A percentile compares a stretch with the other conserved stretches of the same genome.
Conservation (phyloP, 2,329 filamentous ascomycete genomes). For the Dactylellina leptospora region DNA sequence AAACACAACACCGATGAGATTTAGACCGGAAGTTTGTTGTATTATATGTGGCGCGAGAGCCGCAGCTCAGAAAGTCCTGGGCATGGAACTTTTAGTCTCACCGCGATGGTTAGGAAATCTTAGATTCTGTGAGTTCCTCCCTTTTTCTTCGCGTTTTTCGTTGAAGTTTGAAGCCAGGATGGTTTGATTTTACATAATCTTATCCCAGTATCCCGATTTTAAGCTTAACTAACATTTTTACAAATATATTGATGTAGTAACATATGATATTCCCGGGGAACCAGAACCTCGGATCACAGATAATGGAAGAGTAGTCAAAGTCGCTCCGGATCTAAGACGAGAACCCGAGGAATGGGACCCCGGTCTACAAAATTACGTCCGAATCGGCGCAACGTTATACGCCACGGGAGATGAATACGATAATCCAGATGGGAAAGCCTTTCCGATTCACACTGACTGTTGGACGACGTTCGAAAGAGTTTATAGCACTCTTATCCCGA, state of each 20-base stretch:
- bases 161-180: background rate
- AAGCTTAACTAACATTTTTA: too few relatives aligned
- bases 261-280: background rate
- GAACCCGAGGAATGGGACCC: conserved; percentile 7
- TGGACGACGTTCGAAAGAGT: too few relatives aligned
- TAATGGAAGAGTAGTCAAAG: background rate
- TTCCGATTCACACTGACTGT: conserved; percentile 6
- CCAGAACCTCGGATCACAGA: background rate
- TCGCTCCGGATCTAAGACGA: background rate
- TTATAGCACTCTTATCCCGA: too few relatives aligned
- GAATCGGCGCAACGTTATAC: conserved; percentile 12
- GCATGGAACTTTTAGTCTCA: too few relatives aligned
- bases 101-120: too few relatives aligned
- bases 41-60: too few relatives aligned
- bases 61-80: too few relatives aligned
- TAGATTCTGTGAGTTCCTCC: too few relatives aligned
- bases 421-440: conserved; percentile 21
- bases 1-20: too few relatives aligned
- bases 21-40: too few relatives aligned
- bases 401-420: background rate
- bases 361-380: background rate
- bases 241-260: conserved; percentile 1
- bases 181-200: background rate
- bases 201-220: too few relatives aligned
- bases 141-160: background rate